Evolutionary conservation across 208 protist genomes (phyloP).

Genomic region (Porcisia hertigi): DNA sequence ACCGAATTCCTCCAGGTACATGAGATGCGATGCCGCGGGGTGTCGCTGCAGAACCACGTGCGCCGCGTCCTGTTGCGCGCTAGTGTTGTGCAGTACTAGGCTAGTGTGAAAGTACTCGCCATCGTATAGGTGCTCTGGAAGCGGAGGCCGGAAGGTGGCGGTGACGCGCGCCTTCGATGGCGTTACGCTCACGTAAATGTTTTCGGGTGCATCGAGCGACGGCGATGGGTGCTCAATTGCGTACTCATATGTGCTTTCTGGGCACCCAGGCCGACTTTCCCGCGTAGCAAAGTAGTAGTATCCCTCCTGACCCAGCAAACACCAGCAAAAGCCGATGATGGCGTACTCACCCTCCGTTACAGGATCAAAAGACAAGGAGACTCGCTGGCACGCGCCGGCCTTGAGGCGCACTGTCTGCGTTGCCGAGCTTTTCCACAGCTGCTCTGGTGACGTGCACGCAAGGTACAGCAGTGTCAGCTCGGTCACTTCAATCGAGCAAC

Average conservation of each 20-base stretch:
- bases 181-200: slow-evolving; percentile 66
- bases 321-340: slow-evolving; percentile 78
- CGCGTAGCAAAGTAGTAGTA: slow-evolving; percentile 86
- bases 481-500: slow-evolving; percentile 44
- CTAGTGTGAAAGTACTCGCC: slow-evolving; percentile 77
- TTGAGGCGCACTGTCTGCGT: slow-evolving; percentile 53
- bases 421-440: slow-evolving; percentile 73
- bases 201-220: slow-evolving; percentile 54
- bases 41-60: slow-evolving; percentile 78
- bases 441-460: slow-evolving; percentile 37
- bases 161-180: slow-evolving; percentile 64
- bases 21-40: slow-evolving; percentile 58
- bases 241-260: slow-evolving; percentile 68
- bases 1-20: slow-evolving; percentile 63
- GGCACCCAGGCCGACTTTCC: slow-evolving; percentile 40
- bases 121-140: slow-evolving; percentile 69
- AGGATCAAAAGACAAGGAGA: slow-evolving; percentile 64
- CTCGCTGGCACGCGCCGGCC: slow-evolving; percentile 29
- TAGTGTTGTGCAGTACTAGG: slow-evolving; percentile 66
- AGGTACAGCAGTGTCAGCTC: slow-evolving; percentile 72
- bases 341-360: slow-evolving; percentile 64
- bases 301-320: slow-evolving; percentile 53
- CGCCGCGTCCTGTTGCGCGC: slow-evolving; percentile 48
- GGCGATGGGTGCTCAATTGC: slow-evolving; percentile 71
- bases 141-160: slow-evolving; percentile 50